These are phyloP conservation scores for Aureobasidium sp. DNA, from an alignment of 2,329 filamentous ascomycete species.

Conservation along the genomic window DNA sequence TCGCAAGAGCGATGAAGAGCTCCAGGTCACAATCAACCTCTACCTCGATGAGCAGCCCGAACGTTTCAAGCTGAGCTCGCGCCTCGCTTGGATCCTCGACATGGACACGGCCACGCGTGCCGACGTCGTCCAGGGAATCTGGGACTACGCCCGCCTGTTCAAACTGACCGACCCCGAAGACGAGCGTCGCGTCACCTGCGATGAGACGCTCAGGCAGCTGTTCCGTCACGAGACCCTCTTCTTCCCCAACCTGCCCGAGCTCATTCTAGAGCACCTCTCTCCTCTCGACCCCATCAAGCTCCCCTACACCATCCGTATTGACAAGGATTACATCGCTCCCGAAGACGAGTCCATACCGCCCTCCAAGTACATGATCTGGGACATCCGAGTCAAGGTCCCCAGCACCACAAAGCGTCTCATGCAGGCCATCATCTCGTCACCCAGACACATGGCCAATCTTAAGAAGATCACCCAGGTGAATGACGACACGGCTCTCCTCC, in stretches of 20 bases:
- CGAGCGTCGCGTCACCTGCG: conserved; percentile 83
- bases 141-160: conserved; percentile 86
- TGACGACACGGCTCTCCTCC: conserved; percentile 71
- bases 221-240: conserved; percentile 64
- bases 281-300: conserved; percentile 75
- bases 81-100: conserved; percentile 76
- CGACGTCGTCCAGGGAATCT: conserved; percentile 82
- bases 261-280: conserved; percentile 61
- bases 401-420: conserved; percentile 70
- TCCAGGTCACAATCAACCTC: conserved; percentile 83
- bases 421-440: conserved; percentile 30
- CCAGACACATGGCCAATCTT: conserved; percentile 52
- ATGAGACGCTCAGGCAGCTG: conserved; percentile 70
- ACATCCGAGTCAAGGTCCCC: conserved; percentile 75
- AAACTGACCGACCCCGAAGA: conserved; percentile 90
- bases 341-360: conserved; percentile 44
- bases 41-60: conserved; percentile 78
- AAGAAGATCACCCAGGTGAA: conserved; percentile 70
- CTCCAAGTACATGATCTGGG: conserved; percentile 76
- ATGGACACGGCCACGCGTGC: conserved; percentile 78
- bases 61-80: conserved; percentile 68
- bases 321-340: conserved; percentile 44
- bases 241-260: conserved; percentile 76
- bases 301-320: conserved; percentile 87
- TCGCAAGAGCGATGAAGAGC: conserved; percentile 82